Conservation (phyloP, 306 rosid genomes). For the Senna tora region DNA sequence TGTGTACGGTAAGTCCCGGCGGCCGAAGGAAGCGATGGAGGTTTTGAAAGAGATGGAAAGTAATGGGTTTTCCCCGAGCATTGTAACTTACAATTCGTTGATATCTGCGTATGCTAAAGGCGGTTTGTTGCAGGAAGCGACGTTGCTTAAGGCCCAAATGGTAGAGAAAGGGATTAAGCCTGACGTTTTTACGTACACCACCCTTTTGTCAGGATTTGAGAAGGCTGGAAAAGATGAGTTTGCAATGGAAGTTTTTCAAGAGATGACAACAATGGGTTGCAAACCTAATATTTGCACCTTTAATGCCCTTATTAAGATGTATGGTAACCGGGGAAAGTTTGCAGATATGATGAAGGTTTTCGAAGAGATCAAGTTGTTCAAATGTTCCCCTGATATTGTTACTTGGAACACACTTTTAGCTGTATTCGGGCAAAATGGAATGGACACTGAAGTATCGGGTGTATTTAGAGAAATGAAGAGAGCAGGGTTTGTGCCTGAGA, state of each 20-base stretch:
- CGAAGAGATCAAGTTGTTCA: conserved; percentile 66
- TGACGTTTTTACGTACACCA: conserved; percentile 86
- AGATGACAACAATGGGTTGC: conserved; percentile 75
- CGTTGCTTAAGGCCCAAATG: conserved; percentile 65
- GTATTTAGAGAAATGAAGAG: conserved; percentile 92
- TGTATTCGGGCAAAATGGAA: conserved; percentile 88
- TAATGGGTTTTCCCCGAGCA: conserved; percentile 63
- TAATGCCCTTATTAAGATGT: conserved; percentile 90
- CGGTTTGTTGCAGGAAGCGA: conserved; percentile 82
- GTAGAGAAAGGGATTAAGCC: conserved; percentile 74
- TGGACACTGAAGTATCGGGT: conserved; percentile 82
- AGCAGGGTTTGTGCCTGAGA: conserved; percentile 92
- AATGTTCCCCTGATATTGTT: conserved; percentile 79
- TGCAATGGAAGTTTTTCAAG: conserved; percentile 64
- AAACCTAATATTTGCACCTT: conserved; percentile 87
- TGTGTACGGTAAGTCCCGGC: conserved; percentile 89
- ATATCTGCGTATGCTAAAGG: conserved; percentile 81
- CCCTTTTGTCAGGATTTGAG: conserved; percentile 83
- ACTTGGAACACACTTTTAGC: conserved; percentile 95
- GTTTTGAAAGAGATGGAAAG: conserved; percentile 81
- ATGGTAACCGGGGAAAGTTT: conserved; percentile 86
- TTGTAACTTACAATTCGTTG: conserved; percentile 77
- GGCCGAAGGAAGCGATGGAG: conserved; percentile 76
- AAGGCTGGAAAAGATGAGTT: conserved; percentile 80
- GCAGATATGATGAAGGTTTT: conserved; percentile 87